Evolutionary conservation across 2,329 filamentous ascomycete genomes (phyloP), one percentile per base, ranked within the genome.

Genomic region (Diaporthe caulivora): DNA sequence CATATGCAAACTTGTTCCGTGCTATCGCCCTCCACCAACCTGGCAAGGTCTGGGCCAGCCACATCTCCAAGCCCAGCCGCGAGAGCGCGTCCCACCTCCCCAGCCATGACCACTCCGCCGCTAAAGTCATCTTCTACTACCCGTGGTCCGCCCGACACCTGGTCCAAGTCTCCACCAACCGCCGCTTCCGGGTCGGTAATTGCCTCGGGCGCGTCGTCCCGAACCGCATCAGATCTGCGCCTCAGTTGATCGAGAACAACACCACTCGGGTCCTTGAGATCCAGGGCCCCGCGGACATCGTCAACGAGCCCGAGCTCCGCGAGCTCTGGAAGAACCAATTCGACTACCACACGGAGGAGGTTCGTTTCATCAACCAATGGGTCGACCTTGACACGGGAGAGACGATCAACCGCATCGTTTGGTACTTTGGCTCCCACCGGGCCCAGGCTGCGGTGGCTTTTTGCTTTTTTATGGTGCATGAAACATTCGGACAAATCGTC

Each of bases 71-170:
- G 0, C 71, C 74, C 0, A 44, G 60, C 8, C 5, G 26, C 15
- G 15, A n/a, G 0, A 15, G 21, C 0, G 15, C 55, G 2, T 11
- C 9, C 1, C 9, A 8, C 15, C 58, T 60, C 0, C 24, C 13
- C 2, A 57, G 60, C 29, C 34, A 29, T 53, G 21, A 54, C 26
- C 68, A 69, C 44, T 71, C 54, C 2, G 75, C 71, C 0, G 75
- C 73, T 21, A 76, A 76, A 47, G 26, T 76, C 31, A 53, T 72
- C 51, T 76, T 76, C 64, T 76, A 75, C 68, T 31, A 57, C 49
- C 70, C 73, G 3, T 7, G 1, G 3, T 68, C 73, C 9, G 71
- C 74, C 1, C 47, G 29, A 40, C 24, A 42, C 31, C 54, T 75
- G 3, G 17, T 75, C 18, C 3, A 6, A 2, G 9, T 51, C 21